These are phyloP conservation scores for Leishmania amazonensis DNA, from an alignment of 208 protist genomes.

Conservation along the genomic window DNA sequence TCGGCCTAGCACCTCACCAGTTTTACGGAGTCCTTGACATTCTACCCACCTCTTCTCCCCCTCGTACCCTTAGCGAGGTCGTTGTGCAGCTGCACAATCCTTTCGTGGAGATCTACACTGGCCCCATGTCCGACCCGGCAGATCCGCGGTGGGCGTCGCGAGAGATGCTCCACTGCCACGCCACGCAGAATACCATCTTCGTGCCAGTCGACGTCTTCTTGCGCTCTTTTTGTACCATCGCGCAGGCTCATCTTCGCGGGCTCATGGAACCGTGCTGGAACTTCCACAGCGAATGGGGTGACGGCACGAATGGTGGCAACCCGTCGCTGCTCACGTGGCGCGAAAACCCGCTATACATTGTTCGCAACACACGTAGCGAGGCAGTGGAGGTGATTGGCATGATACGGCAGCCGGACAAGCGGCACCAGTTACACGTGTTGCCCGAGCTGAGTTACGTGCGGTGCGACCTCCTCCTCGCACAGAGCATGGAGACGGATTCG, in stretches of 20 bases:
- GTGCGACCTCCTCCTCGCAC: constrained; percentile 60
- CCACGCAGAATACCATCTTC: constrained; percentile 48
- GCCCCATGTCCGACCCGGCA: constrained; percentile 52
- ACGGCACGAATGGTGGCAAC: constrained; percentile 70
- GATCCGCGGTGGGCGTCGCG: constrained; percentile 49
- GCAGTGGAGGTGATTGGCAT: constrained; percentile 60
- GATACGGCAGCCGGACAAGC: constrained; percentile 76
- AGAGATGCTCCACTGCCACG: constrained; percentile 23
- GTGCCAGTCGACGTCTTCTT: constrained; percentile 60
- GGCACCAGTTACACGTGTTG: constrained; percentile 64
- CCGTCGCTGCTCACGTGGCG: constrained; percentile 68
- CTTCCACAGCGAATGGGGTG: constrained; percentile 79
- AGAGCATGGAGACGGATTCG: constrained; percentile 33
- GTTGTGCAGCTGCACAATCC: constrained; percentile 69
- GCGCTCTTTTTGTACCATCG: constrained; percentile 44
- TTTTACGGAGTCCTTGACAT: constrained; percentile 65
- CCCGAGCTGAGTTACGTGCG: constrained; percentile 66
- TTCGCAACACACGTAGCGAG: constrained; percentile 42
- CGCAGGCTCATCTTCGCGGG: constrained; percentile 43
- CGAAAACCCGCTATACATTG: constrained; percentile 72
- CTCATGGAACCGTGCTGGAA: constrained; percentile 45
- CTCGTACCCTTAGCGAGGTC: constrained; percentile 42
- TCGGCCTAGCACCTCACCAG: constrained; percentile 47
- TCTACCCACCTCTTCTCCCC: constrained; percentile 19
- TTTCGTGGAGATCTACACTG: constrained; percentile 51